These are phyloP conservation scores for Plasmodium yoelii DNA, from an alignment of 169 alveolate genomes.

Conservation along the genomic window DNA sequence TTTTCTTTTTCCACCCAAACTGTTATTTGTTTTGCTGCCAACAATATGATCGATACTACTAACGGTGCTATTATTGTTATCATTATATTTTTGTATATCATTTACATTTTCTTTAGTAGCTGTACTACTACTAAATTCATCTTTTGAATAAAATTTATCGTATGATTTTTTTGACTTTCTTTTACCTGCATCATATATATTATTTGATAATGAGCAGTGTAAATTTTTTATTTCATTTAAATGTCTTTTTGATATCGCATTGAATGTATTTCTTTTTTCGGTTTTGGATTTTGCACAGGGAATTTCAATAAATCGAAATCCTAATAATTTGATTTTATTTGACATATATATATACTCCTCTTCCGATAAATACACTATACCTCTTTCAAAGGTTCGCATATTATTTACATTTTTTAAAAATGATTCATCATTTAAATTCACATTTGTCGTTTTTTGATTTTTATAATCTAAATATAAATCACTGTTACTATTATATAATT, in stretches of 20 bases:
- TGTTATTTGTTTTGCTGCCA: background rate
- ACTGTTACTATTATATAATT: background rate
- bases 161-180: constrained; percentile 54
- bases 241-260: constrained; percentile 67
- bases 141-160: constrained; percentile 51
- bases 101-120: background rate
- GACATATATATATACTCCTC: constrained; percentile 58
- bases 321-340: constrained; percentile 47
- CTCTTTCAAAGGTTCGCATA: constrained; percentile 70
- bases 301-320: constrained; percentile 75
- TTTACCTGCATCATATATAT: constrained; percentile 75
- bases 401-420: constrained; percentile 47
- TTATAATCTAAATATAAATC: constrained; percentile 3
- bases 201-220: constrained; percentile 71
- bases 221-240: constrained; percentile 70
- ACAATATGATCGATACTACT: background rate
- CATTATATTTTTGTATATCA: background rate
- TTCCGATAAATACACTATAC: constrained; percentile 51
- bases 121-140: constrained; percentile 27
- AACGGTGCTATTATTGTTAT: background rate
- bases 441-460: background rate
- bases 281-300: constrained; percentile 24
- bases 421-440: constrained; percentile 1
- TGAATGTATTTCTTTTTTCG: constrained; percentile 62
- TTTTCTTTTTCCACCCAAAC: background rate